Base-by-base conservation (phyloP, 2,329 filamentous ascomycete species). In the Penicillium sp. region DNA sequence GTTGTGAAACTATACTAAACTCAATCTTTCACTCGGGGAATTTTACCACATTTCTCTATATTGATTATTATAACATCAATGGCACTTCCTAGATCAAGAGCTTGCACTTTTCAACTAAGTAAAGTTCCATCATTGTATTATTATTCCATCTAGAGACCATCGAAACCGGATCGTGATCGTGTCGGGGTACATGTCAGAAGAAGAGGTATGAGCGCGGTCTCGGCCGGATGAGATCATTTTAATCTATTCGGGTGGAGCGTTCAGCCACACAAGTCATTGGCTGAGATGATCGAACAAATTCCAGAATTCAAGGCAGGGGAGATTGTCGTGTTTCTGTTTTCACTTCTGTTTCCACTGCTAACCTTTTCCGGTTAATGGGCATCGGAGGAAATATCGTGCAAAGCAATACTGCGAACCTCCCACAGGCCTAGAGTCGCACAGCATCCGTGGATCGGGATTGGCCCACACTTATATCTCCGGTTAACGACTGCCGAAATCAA, bases 181-280 rank as follows among this genome's bases (percentile, higher is more conserved):
- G 29, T 32, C 38, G 18, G 36, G 6, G 14, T 38, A 9, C 45
- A 39, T 49, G 53, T 52, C 43, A 48, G 34, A 56, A 45, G 5
- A 14, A 31, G 47, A 38, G 36, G 32, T 24, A 29, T 11, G 36
- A 55, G 43, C 47, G 50, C 39, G 31, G 51, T 51, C 39, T 56
- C 54, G 53, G 51, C 53, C 44, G 57, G 47, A 65, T 64, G 62
- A 65, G 58, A 65, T 65, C 62, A 65, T 64, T 63, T 64, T 62
- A 64, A 65, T 65, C 44, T 65, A 65, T 65, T 62, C 52, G 22
- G 53, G 62, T 65, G 62, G 62, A 60, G 56, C 54, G 56, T 31
- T 62, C 61, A 64, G 62, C 62, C 62, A 65, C 62, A 58, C 56
- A 56, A 57, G 56, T 65, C 59, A 64, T 62, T 50, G 29, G 14